phyloP scores from a whole-genome alignment of 129 eudicot species.

The Flaveria trinervia region DNA sequence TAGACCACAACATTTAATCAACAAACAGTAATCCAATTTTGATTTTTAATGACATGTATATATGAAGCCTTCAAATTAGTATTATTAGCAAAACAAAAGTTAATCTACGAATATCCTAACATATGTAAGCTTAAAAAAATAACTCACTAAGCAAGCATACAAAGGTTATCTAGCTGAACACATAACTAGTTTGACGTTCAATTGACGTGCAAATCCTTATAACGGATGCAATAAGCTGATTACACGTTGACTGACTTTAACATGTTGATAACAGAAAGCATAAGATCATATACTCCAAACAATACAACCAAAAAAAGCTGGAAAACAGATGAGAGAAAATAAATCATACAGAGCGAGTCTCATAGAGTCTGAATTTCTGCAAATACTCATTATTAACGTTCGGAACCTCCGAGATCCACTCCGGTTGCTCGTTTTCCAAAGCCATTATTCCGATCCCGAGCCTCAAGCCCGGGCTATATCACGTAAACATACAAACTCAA shows the following conservation, averaged over 20 bases:
- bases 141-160: background rate
- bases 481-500: conserved; percentile 33
- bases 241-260: background rate
- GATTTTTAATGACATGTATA: background rate
- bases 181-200: background rate
- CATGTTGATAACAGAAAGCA: conserved; percentile 18
- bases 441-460: conserved; percentile 55
- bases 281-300: conserved; percentile 16
- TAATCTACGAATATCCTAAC: conserved; percentile 20
- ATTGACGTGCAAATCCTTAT: background rate
- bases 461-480: conserved; percentile 48
- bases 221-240: background rate
- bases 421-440: conserved; percentile 28
- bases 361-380: conserved; percentile 87
- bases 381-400: conserved; percentile 40
- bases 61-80: background rate
- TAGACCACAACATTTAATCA: conserved; percentile 11
- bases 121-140: background rate
- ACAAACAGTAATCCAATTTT: background rate
- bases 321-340: background rate
- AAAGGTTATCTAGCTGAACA: background rate
- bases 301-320: background rate
- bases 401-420: conserved; percentile 32
- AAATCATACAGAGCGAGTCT: conserved; percentile 80
- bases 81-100: background rate